A percentile compares a stretch with the other conserved stretches of the same genome.
phyloP scores from a whole-genome alignment of 164 flowering plant species.

The Liquidambar formosana region DNA sequence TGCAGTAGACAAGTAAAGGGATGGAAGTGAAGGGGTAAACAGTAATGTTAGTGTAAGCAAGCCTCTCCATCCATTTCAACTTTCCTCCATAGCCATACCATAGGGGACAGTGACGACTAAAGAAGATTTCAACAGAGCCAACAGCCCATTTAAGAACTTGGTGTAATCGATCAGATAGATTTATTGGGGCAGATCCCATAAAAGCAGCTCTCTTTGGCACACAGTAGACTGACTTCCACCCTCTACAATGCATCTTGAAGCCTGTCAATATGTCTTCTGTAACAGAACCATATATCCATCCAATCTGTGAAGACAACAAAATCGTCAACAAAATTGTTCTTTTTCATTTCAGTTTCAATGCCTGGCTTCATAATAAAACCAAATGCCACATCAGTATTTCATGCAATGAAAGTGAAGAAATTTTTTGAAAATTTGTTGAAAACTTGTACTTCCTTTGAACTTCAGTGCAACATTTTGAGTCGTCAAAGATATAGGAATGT shows the following conservation, averaged over 20 bases:
- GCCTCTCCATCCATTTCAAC: conserved; percentile 9
- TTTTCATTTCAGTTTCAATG: too few relatives aligned
- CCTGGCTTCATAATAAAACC: too few relatives aligned
- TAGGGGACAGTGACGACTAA: conserved; percentile 64
- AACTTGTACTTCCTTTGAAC: too few relatives aligned
- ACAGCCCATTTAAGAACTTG: conserved; percentile 75
- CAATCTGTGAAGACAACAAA: conserved; percentile 39
- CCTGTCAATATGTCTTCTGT: conserved; percentile 38
- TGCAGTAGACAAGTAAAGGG: conserved; percentile 64
- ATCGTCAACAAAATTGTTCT: too few relatives aligned
- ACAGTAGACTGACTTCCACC: conserved; percentile 71
- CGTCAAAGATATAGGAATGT: too few relatives aligned
- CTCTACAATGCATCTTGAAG: conserved; percentile 78
- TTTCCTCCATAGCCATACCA: conserved; percentile 73
- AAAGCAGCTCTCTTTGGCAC: conserved; percentile 56
- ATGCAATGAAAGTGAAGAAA: too few relatives aligned
- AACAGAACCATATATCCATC: conserved; percentile 72
- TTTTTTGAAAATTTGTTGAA: too few relatives aligned
- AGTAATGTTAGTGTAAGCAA: conserved; percentile 63
- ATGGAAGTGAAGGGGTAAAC: conserved; percentile 76
- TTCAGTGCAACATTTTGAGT: too few relatives aligned
- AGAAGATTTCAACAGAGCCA: conserved; percentile 66
- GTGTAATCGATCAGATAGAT: conserved; percentile 46
- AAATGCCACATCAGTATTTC: too few relatives aligned
- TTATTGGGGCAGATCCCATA: conserved; percentile 53